Evolutionary conservation across 2,329 filamentous ascomycete genomes (phyloP).

Genomic region (Teratosphaeria gauchensis): DNA sequence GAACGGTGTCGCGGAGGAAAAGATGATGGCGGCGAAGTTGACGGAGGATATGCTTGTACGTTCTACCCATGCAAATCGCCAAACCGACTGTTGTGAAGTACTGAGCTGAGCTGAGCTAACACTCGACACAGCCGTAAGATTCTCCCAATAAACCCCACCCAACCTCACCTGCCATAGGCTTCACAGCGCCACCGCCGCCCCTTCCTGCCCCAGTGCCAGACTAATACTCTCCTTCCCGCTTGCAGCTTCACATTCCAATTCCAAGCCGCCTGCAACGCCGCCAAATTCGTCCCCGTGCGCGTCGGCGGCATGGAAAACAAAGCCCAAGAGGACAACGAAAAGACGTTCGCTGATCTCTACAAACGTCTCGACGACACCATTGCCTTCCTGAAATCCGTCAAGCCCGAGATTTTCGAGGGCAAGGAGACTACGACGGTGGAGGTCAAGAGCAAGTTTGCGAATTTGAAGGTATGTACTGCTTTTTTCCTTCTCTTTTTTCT

Average conservation of each 20-base stretch:
- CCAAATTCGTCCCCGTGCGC: constrained; percentile 32
- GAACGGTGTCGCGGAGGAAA: constrained; percentile 26
- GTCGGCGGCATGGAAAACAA: constrained; percentile 28
- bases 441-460: constrained; percentile 23
- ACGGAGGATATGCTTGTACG: constrained; percentile 38
- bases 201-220: too few relatives aligned
- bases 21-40: constrained; percentile 34
- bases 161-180: too few relatives aligned
- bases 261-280: constrained; percentile 33
- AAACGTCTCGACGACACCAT: constrained; percentile 40
- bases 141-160: too few relatives aligned
- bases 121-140: too few relatives aligned
- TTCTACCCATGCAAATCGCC: too few relatives aligned
- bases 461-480: constrained; percentile 33
- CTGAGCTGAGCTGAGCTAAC: too few relatives aligned
- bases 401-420: constrained; percentile 34
- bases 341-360: constrained; percentile 41
- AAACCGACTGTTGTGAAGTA: too few relatives aligned
- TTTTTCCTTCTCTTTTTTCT: constrained; percentile 37
- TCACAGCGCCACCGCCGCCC: too few relatives aligned
- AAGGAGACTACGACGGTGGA: constrained; percentile 33
- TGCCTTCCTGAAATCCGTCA: constrained; percentile 36
- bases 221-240: neutral
- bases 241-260: constrained; percentile 41
- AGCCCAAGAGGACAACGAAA: constrained; percentile 34